Conservation (phyloP, 768 basidiomycete species). For the Pleurotus salmoneostramineus region DNA sequence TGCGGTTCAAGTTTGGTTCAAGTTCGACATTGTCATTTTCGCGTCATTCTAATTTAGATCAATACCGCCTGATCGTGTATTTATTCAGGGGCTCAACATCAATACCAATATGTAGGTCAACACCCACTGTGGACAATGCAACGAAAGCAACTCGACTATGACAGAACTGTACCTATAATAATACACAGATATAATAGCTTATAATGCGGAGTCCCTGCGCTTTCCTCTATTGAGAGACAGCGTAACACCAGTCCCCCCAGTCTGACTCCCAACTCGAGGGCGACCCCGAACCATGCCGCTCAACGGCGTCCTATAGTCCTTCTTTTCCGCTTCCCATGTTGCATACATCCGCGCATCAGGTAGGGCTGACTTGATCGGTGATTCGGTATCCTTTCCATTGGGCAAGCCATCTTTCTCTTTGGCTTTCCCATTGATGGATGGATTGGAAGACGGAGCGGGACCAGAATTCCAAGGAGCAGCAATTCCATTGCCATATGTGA, state of each 20-base stretch:
- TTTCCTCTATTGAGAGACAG: constrained; percentile 6
- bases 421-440: neutral
- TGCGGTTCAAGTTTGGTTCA: neutral
- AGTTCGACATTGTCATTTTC: no score
- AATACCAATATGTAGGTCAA: neutral
- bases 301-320: constrained; percentile 40
- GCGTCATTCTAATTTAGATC: no score
- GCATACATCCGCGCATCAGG: constrained; percentile 52
- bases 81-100: neutral
- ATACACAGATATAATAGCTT: neutral
- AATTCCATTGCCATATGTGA: constrained; percentile 44
- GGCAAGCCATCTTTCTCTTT: constrained; percentile 20
- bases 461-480: constrained; percentile 53
- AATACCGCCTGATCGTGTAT: no score
- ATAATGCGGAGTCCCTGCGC: neutral
- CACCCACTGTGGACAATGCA: neutral
- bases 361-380: constrained; percentile 29
- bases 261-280: constrained; percentile 28
- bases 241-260: constrained; percentile 11
- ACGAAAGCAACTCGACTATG: neutral
- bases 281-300: constrained; percentile 20
- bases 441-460: constrained; percentile 17
- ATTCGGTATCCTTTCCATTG: constrained; percentile 21
- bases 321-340: constrained; percentile 55
- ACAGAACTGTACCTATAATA: neutral